Base-by-base conservation (phyloP, 1,284 basidiomycete genomes). In the Ceratorhiza oryzae-sativae region DNA sequence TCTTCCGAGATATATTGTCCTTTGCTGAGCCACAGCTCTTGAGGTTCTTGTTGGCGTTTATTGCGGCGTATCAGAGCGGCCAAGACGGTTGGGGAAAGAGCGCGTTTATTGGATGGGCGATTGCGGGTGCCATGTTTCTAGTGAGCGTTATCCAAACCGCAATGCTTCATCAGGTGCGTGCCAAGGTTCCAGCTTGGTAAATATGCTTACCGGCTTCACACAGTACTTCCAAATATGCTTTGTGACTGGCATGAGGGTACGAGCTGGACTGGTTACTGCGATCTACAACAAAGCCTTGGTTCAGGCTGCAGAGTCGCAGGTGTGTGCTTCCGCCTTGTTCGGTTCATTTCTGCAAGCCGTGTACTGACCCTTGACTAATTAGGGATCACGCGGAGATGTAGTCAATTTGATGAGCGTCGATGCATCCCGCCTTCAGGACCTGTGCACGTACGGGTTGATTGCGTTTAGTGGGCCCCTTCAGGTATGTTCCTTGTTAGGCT, bases 361-460 rank as follows among this genome's bases (percentile, higher is more conserved):
- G 5, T 23, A n/a, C 10, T 41, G 27, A 3, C 4, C 6, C 18
- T 46, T 32, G 32, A 48, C 23, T 27, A 9, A 8, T 23, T 82
- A 32, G 10, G 87, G 92, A 42, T 87, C 92, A 0, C 90, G 93
- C 0, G 96, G 96, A 3, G 95, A 98, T 78, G 95, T 97, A 61
- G 94, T 97, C 76, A 98, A 98, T 79, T 81, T 97, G 30, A 96
- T 97, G 91, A 91, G 89, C 12, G 93, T 97, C 39, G 88, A 94
- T 77, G 89, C 94, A 0, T 91, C 90, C 18, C 85, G 94, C 36
- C 83, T 98, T 59, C 94, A 95, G 76, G 95, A 97, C 78, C 83
- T 96, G 42, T 92, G 91, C 78, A 90, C 91, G 1, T 95, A 93
- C 77, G 91, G 87, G 0, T 80, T 92, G 23, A 90, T 91, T 51